Evolutionary conservation across 2,329 filamentous ascomycete species (phyloP), one percentile per base, ranked within the genome.

Genomic region (Torrubiella hemipterigena): DNA sequence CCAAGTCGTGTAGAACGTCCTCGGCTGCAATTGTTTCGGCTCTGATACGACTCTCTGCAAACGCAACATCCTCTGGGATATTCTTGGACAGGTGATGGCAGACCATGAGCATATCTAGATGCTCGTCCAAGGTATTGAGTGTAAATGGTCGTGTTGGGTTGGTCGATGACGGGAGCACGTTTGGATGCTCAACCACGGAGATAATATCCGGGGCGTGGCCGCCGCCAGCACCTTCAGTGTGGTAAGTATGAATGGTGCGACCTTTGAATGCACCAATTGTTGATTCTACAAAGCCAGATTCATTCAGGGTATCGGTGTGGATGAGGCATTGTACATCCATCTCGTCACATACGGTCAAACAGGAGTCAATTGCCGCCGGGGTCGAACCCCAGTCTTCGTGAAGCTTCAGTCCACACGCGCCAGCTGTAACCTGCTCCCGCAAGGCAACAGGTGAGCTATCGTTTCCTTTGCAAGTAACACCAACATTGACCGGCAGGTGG

Each of bases 21-120:
- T 96, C 89, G 16, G 89, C 89, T 0, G 87, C 89, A 49, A 96
- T 96, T 23, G 89, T 96, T 60, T 95, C 87, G 41, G 85, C 84
- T 35, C 89, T 81, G 56, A 96, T 96, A 24, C 89, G 83, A 22
- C 77, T 85, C 59, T 95, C 89, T 29, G 89, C 89, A 48, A 96
- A 95, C 2, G 87, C 86, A 11, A 95, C 81, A 51, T 96, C 89
- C 59, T 96, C 89, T 35, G 87, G 84, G 38, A 95, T 95, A 56
- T 94, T 78, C 55, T 82, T 84, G 32, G 79, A 86, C 10, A 95
- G 65, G 50, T 95, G 89, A 55, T 95, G 89, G 64, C 89, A 95
- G 21, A 94, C 86, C 89, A 95, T 95, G 27, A 95, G 65, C 89
- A 96, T 95, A 59, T 95, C 89, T 11, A 95, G 72, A 57, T 95